Evolutionary conservation across 2,329 filamentous ascomycete species (phyloP).

Genomic region (Fusarium veterinarium): DNA sequence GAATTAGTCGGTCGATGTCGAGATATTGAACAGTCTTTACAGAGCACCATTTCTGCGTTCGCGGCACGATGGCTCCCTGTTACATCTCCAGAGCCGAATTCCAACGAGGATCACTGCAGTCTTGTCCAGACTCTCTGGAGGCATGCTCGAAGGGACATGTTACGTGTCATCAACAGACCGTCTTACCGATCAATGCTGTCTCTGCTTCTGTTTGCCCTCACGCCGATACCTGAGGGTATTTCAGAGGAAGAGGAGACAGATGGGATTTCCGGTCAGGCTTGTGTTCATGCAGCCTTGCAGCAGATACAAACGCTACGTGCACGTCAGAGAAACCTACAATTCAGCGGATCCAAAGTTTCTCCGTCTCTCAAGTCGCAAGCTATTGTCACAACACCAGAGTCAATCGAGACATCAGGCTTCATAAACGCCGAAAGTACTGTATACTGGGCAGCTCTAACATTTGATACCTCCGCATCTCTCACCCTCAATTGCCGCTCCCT

Average conservation of each 20-base stretch:
- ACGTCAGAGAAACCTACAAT: constrained; percentile 53
- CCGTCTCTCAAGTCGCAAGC: constrained; percentile 37
- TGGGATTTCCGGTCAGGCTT: constrained; percentile 54
- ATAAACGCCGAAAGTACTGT: constrained; percentile 53
- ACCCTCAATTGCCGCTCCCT: constrained; percentile 55
- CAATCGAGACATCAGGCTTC: constrained; percentile 48
- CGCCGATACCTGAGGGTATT: constrained; percentile 54
- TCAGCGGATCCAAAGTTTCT: constrained; percentile 55
- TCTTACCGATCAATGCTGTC: constrained; percentile 56
- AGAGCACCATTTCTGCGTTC: constrained; percentile 45
- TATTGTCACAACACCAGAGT: constrained; percentile 41
- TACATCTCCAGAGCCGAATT: constrained; percentile 3
- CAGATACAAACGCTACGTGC: constrained; percentile 55
- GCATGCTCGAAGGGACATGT: constrained; percentile 51
- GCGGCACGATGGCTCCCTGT: constrained; percentile 48
- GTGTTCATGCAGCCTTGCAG: constrained; percentile 55
- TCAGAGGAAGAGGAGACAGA: constrained; percentile 55
- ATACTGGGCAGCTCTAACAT: constrained; percentile 56
- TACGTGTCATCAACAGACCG: constrained; percentile 54
- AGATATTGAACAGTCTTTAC: constrained; percentile 44
- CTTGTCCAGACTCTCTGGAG: constrained; percentile 49
- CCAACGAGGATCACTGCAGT: constrained; percentile 17
- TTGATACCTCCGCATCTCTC: constrained; percentile 55
- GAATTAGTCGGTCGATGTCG: constrained; percentile 16
- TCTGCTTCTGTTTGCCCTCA: constrained; percentile 54